A percentile compares a stretch with the other conserved stretches of the same genome.
phyloP scores from a whole-genome alignment of 257 asterid genomes.

The Solanum piurae region DNA sequence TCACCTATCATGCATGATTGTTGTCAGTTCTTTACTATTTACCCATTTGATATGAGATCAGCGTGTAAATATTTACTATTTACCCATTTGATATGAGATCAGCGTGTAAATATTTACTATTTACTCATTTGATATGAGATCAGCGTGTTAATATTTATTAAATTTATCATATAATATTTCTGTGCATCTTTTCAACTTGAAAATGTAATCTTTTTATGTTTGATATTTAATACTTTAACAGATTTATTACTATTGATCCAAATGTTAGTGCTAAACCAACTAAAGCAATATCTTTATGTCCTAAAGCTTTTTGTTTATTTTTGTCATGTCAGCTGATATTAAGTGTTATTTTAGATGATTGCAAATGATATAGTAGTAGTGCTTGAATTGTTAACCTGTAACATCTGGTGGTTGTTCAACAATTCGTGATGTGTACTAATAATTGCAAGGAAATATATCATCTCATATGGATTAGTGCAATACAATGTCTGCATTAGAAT shows the following conservation, averaged over 20 bases:
- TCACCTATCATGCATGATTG: background rate
- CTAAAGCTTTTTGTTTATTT: background rate
- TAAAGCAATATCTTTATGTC: background rate
- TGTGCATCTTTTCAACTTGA: background rate
- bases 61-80: background rate
- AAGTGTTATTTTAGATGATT: background rate
- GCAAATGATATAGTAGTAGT: background rate
- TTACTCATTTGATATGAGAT: too few species aligned
- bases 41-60: background rate
- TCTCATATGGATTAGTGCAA: background rate
- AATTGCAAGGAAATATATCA: background rate
- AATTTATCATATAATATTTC: background rate
- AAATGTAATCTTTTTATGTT: background rate
- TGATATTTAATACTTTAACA: background rate
- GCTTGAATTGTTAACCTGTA: background rate
- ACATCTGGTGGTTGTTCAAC: background rate
- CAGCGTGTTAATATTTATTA: background rate
- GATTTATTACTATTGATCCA: background rate
- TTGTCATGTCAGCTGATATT: background rate
- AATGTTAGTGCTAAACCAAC: background rate
- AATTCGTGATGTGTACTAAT: background rate
- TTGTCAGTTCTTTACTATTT: background rate
- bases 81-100: too few species aligned
- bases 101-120: too few species aligned
- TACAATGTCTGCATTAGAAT: background rate